These are phyloP conservation scores for Hypoxylon sp. DNA, from an alignment of 2,329 filamentous ascomycete species.

Conservation along the genomic window DNA sequence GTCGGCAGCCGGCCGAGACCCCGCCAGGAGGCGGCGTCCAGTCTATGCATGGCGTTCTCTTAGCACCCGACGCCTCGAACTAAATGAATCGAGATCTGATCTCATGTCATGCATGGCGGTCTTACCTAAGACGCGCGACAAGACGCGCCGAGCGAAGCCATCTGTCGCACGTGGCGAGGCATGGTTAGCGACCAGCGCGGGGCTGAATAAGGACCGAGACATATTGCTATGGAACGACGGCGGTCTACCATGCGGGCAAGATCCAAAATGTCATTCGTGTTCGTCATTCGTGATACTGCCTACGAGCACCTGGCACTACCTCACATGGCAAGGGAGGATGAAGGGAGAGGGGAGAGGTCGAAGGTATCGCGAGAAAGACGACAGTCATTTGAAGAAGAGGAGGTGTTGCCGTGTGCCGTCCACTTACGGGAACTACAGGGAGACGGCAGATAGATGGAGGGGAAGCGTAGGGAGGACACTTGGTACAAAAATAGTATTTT, in stretches of 20 bases:
- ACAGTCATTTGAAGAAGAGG: conserved; percentile 20
- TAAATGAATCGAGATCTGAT: conserved; percentile 17
- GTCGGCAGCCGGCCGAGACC: conserved; percentile 28
- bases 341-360: background rate
- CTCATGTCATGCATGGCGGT: conserved; percentile 22
- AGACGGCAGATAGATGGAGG: conserved; percentile 29
- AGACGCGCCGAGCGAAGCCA: conserved; percentile 35
- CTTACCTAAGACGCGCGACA: conserved; percentile 44
- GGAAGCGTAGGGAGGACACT: background rate
- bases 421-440: conserved; percentile 8
- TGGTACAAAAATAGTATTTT: conserved; percentile 16
- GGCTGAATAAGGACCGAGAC: conserved; percentile 40
- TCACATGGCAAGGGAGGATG: conserved; percentile 15
- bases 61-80: conserved; percentile 35
- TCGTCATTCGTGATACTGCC: conserved; percentile 33
- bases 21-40: conserved; percentile 31
- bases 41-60: conserved; percentile 39
- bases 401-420: conserved; percentile 16
- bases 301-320: conserved; percentile 18
- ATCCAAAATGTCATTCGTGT: conserved; percentile 28
- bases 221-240: conserved; percentile 36
- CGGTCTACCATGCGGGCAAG: conserved; percentile 39
- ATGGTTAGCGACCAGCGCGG: conserved; percentile 43
- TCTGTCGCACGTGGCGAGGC: conserved; percentile 40
- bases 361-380: conserved; percentile 9